Evolutionary conservation across 192 early-diverging fungal genomes (phyloP).

Genomic region (Backusella mclennaniae): DNA sequence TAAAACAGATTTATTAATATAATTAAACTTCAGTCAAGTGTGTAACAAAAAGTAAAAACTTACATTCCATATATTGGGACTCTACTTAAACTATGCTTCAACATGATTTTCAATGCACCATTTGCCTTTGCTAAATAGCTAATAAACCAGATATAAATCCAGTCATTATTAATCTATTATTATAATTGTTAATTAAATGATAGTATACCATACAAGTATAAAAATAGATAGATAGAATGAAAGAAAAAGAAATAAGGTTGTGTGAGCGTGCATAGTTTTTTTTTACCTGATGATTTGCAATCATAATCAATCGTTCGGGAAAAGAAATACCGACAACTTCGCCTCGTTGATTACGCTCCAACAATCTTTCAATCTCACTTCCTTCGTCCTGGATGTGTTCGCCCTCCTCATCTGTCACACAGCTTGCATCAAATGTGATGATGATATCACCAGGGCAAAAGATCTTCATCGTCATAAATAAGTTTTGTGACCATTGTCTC

Average conservation of each 20-base stretch:
- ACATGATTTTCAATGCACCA: conserved; percentile 87
- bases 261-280: not conserved
- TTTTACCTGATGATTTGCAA: conserved; percentile 58
- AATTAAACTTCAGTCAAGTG: not conserved
- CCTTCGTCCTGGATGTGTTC: conserved; percentile 1
- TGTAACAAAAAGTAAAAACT: conserved; percentile 3
- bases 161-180: conserved; percentile 59
- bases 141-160: conserved; percentile 68
- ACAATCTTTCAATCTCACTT: conserved; percentile 1
- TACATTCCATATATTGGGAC: conserved; percentile 88
- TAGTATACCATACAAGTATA: not conserved
- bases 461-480: conserved; percentile 49
- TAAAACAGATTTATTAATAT: conserved; percentile 1
- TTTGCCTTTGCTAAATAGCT: conserved; percentile 69
- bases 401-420: conserved; percentile 19
- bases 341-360: conserved; percentile 21
- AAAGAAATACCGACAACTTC: conserved; percentile 39
- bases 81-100: conserved; percentile 78
- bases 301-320: conserved; percentile 45
- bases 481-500: conserved; percentile 33
- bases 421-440: conserved; percentile 42
- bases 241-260: not conserved
- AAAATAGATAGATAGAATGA: not conserved
- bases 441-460: conserved; percentile 52
- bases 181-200: not conserved